Conservation (phyloP, 75 land plant genomes). For the Ceratopteris richardii region DNA sequence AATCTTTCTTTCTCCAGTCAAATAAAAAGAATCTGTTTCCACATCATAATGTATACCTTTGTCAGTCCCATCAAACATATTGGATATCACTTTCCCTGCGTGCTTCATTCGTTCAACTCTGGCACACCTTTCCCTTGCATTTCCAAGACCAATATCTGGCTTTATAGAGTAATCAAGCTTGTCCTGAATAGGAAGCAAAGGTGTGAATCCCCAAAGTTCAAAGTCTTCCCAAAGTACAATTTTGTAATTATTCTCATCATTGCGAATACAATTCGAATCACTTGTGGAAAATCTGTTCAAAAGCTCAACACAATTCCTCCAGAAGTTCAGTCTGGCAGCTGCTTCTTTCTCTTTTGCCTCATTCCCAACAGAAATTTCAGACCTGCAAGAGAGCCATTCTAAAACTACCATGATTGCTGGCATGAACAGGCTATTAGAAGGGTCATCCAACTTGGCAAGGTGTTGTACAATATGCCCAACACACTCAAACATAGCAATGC, state of each 20-base stretch:
- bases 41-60: slow-evolving; percentile 54
- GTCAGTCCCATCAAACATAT: slow-evolving; percentile 35
- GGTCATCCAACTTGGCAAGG: slow-evolving; percentile 39
- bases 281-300: slow-evolving; percentile 39
- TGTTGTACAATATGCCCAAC: slow-evolving; percentile 40
- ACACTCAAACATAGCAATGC: slow-evolving; percentile 59
- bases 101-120: slow-evolving; percentile 70
- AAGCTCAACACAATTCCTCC: slow-evolving; percentile 54
- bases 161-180: slow-evolving; percentile 62
- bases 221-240: slow-evolving; percentile 77
- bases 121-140: slow-evolving; percentile 40
- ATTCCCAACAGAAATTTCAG: slow-evolving; percentile 45
- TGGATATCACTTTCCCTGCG: slow-evolving; percentile 61
- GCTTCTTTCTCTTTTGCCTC: slow-evolving; percentile 57
- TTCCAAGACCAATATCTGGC: slow-evolving; percentile 27
- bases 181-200: slow-evolving; percentile 68
- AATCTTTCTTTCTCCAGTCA: slow-evolving; percentile 29
- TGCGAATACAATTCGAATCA: slow-evolving; percentile 16
- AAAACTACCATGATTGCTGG: slow-evolving; percentile 69
- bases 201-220: slow-evolving; percentile 73
- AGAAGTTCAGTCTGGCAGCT: slow-evolving; percentile 51
- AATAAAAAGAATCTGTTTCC: slow-evolving; percentile 40
- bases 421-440: slow-evolving; percentile 49
- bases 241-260: slow-evolving; percentile 42
- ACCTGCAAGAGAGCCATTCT: slow-evolving; percentile 77